Base-by-base conservation (phyloP, 83 land plant genomes). In the Isoetes engelmannii region DNA sequence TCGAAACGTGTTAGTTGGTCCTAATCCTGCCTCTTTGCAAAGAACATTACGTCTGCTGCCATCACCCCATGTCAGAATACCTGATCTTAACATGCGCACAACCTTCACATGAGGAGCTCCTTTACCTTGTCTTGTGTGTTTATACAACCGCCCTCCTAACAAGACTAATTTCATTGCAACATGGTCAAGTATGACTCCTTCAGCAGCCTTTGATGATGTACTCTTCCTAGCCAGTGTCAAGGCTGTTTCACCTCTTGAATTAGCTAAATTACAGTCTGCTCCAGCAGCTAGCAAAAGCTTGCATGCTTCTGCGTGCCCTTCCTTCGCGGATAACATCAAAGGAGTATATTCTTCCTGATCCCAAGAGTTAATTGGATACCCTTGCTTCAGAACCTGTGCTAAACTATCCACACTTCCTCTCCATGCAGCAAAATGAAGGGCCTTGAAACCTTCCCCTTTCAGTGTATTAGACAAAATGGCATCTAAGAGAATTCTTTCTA, bases 271-370 rank as follows among this genome's bases (percentile, higher is more conserved):
- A 45, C 86, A 84, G 7, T 70, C 53, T 4, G 93, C 97, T 15
- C 97, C 93, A 5, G 63, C 57, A 3, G 75, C 61, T 45, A 91
- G 80, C 60, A 91, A 68, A 9, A 83, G 37, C 58, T 75, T 61
- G 70, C 96, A 91, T 13, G 84, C 75, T 21, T 75, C 63, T 4
- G 73, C 83, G 66, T 91, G 84, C 45, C 92, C 92, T 65, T 81
- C 96, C 68, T 79, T 84, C 19, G 92, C 97, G n/a, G 90, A 84
- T 4, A 84, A 76, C 97, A 91, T 86, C 49, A 91, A 73, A 13
- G 97, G 93, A 5, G 90, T 91, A 80, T 84, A 84, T 4, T 79
- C 92, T 48, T 84, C 86, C 15, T 78, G 78, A 50, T 91, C 87
- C 1, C 71, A 68, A 18, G 63, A 48, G 69, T 91, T 86, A 21